Evolutionary conservation across 768 basidiomycete genomes (phyloP), one percentile per base, ranked within the genome.

Genomic region (Hericium erinaceus): DNA sequence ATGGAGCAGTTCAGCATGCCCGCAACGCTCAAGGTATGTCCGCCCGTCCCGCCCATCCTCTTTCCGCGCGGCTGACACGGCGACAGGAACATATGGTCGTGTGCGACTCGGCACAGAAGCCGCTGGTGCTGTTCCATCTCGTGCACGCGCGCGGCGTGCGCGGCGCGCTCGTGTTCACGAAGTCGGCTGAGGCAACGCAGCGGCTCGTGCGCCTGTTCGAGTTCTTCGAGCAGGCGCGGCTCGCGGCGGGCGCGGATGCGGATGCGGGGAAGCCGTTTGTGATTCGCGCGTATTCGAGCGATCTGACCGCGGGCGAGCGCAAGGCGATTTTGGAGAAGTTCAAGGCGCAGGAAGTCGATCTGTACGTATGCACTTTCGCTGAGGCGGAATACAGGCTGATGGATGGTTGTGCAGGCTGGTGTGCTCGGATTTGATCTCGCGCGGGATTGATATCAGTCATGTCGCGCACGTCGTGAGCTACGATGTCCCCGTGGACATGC

Each of bases 401-500:
- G 40, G 55, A 64, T 26, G 12, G 4, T 39, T 9, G 52, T 48
- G 12, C 54, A 98, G 95, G 58, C 76, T 99, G 18, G 80, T 99
- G n/a, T 97, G 93, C 68, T 98, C 95, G 2, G 97, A 98, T 72
- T 76, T 99, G 10, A 89, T 98, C 58, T 91, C 95, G 2, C 85
- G 97, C 57, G 97, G 97, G 11, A 93, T 98, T 59, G 95, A 98
- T 66, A 89, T 99, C 57, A 89, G 85, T 58, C 84, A 92, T 61
- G 92, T 98, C 38, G 82, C 85, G 2, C 90, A 97, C 69, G 95
- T 99, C 33, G 82, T 99, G 50, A 94, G 87, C 66, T 98, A 99
- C 69, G 97, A 99, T 68, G 85, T 83, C 2, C 95, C 97, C 9
- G 80, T 97, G n/a, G 97, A 98, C 69, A 94, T 98, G 82, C 81